phyloP scores from a whole-genome alignment of 768 basidiomycete genomes.

The Coprinopsis cinerea region DNA sequence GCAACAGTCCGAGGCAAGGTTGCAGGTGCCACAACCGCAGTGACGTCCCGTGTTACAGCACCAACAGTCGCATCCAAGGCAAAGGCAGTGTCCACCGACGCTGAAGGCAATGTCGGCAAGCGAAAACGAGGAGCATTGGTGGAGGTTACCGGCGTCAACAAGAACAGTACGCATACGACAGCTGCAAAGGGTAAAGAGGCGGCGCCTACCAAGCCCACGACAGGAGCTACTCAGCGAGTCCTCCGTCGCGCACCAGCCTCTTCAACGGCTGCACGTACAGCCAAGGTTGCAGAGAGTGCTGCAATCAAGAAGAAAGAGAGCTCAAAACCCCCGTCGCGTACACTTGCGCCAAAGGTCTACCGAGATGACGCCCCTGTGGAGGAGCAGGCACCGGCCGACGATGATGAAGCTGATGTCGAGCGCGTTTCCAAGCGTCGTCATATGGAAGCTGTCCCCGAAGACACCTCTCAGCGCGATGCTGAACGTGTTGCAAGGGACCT shows the following conservation, averaged over 20 bases:
- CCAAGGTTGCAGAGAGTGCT: neutral
- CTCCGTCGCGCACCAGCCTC: slow-evolving; percentile 55
- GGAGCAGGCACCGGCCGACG: slow-evolving; percentile 14
- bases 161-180: slow-evolving; percentile 19
- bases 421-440: slow-evolving; percentile 67
- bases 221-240: neutral
- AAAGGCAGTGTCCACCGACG: slow-evolving; percentile 44
- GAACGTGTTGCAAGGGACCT: slow-evolving; percentile 40
- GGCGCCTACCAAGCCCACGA: slow-evolving; percentile 41
- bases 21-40: slow-evolving; percentile 3
- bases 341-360: slow-evolving; percentile 4
- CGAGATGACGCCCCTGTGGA: slow-evolving; percentile 14
- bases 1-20: slow-evolving; percentile 32
- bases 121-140: slow-evolving; percentile 77
- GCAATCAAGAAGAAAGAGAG: slow-evolving; percentile 25
- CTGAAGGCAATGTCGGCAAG: slow-evolving; percentile 37
- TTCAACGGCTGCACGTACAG: slow-evolving; percentile 33
- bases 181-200: slow-evolving; percentile 54
- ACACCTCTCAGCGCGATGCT: slow-evolving; percentile 33
- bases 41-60: slow-evolving; percentile 33
- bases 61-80: slow-evolving; percentile 33
- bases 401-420: slow-evolving; percentile 50
- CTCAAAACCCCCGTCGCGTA: slow-evolving; percentile 29
- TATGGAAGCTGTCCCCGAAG: slow-evolving; percentile 50
- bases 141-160: slow-evolving; percentile 59